Percentiles rank a stretch among this genome's conserved stretches.
Conservation (phyloP, 208 protist species). For the Jaenimonas drosophilae region DNA sequence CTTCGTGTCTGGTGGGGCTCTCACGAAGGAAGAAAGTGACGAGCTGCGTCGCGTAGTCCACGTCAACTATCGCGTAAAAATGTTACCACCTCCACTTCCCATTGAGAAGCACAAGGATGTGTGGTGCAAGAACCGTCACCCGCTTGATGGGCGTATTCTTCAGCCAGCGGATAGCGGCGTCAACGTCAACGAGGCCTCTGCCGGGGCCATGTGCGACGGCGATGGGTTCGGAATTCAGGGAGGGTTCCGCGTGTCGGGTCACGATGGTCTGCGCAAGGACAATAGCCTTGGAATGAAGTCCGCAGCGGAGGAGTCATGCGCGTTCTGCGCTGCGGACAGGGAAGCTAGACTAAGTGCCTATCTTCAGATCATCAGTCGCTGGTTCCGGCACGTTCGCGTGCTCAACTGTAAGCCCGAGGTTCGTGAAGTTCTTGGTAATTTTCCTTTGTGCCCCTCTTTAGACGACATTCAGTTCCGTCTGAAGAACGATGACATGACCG, state of each 20-base stretch:
- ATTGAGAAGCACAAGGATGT: conserved; percentile 29
- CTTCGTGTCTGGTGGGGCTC: too few relatives aligned
- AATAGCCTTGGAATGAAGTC: not conserved
- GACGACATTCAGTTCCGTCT: not conserved
- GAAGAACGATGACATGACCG: not conserved
- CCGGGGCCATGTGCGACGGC: too few relatives aligned
- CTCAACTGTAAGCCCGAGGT: conserved; percentile 25
- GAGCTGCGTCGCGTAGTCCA: conserved; percentile 6
- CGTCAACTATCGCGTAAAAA: conserved; percentile 31
- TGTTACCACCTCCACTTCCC: conserved; percentile 36
- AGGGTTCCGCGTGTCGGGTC: not conserved
- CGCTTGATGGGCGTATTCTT: not conserved
- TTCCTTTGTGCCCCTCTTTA: not conserved
- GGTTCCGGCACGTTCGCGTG: conserved; percentile 35
- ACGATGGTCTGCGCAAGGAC: conserved; percentile 9
- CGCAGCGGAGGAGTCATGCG: not conserved
- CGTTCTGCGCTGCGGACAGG: conserved; percentile 3
- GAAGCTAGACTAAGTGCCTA: conserved; percentile 30
- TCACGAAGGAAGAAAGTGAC: too few relatives aligned
- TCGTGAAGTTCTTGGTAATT: too few relatives aligned
- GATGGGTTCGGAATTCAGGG: too few relatives aligned
- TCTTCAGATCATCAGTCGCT: conserved; percentile 26
- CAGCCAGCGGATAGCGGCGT: too few relatives aligned
- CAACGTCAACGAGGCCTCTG: too few relatives aligned
- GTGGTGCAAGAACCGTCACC: conserved; percentile 12